phyloP scores from a whole-genome alignment of 225 moss, liverwort and hornwort genomes.

The Straminergon stramineum region DNA sequence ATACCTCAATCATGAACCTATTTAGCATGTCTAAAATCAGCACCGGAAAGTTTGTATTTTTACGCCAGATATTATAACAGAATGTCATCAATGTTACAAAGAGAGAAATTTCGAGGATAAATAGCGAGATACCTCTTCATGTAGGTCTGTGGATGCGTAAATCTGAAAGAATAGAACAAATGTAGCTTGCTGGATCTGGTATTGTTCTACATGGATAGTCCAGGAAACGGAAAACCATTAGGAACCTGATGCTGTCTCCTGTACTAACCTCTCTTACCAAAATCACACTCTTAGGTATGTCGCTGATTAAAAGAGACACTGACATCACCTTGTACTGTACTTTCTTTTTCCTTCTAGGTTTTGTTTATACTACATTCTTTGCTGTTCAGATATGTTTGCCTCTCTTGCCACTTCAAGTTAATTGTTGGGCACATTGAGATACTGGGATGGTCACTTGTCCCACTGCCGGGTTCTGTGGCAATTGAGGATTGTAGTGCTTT shows the following conservation, averaged over 20 bases:
- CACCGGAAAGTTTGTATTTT: background rate
- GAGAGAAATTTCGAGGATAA: background rate
- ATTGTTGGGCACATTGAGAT: background rate
- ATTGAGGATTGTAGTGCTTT: background rate
- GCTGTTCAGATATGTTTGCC: background rate
- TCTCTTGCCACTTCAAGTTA: background rate
- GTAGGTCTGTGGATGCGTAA: background rate
- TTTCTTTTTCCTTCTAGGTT: background rate
- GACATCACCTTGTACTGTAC: background rate
- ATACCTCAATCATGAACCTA: background rate
- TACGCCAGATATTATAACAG: background rate
- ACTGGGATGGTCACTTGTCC: background rate
- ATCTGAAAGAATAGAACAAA: background rate
- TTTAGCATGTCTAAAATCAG: background rate
- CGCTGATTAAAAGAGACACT: background rate
- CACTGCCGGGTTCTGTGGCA: background rate
- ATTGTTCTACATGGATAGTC: background rate
- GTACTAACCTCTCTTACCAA: background rate
- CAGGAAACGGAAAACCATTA: background rate
- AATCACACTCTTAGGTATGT: background rate
- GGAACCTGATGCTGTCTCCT: background rate
- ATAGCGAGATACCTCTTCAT: background rate
- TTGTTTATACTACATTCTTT: background rate
- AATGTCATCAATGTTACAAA: background rate
- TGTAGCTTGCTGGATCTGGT: background rate